Evolutionary conservation across 2,329 filamentous ascomycete species (phyloP), one percentile per base, ranked within the genome.

Genomic region (Beauveria rudraprayagi): DNA sequence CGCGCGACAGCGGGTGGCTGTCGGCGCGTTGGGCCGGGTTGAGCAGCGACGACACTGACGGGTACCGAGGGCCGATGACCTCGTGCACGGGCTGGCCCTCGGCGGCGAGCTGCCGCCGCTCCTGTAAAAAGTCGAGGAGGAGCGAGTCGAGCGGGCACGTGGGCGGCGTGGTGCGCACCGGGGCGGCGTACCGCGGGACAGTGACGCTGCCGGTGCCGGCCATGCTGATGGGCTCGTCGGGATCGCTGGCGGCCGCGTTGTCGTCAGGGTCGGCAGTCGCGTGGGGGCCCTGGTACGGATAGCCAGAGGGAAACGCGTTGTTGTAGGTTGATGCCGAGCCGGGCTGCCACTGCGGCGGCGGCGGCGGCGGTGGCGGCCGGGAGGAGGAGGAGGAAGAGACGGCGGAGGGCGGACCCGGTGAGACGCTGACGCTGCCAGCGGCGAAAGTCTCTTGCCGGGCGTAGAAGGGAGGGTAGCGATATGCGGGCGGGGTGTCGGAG

Each of bases 111-210:
- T 87, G 82, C 43, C 80, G 83, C 40, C 88, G 83, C 67, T 90
- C 85, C 28, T 83, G 79, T 30, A 94, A 80, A 68, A 94, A 95
- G 70, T 92, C 87, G 26, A 93, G 81, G 50, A 96, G 80, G n/a
- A 96, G 82, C 47, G 78, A 80, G 69, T 96, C 92, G 1, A 96
- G 79, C 0, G 90, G 84, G 70, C 90, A 94, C 0, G 90, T 92
- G 1, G 90, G 82, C 1, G 79, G 71, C 22, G 82, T 78, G 68
- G 91, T 90, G 63, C 79, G 80, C 54, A 87, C 75, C 40, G 80
- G 69, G 24, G 63, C 60, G 24, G 71, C 65, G 61, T 70, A 70
- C 28, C 67, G 63, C 34, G 67, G 55, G 17, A 63, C 34, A 14
- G 41, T 48, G 26, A n/a, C 44, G 28, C 24, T 37, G 10, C 17